Evolutionary conservation across 768 basidiomycete genomes (phyloP).

Genomic region (Trametes cingulata): DNA sequence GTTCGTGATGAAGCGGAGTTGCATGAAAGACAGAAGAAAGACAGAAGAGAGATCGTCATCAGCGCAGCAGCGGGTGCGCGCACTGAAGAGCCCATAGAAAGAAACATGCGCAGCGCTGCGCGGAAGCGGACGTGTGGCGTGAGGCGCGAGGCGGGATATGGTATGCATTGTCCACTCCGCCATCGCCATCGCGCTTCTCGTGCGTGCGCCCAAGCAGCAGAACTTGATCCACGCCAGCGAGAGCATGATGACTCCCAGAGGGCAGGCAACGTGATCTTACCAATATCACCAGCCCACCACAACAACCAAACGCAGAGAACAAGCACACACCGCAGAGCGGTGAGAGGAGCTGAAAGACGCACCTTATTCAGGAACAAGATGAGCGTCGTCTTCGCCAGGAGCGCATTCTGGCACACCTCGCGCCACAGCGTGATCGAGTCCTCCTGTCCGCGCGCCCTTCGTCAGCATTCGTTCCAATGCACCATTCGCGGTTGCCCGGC

Average conservation of each 20-base stretch:
- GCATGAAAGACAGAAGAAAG: not conserved
- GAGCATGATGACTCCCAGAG: not conserved
- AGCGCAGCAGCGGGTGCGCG: too few relatives aligned
- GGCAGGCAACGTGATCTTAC: not conserved
- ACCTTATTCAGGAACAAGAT: slow-evolving; percentile 80
- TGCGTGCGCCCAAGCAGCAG: not conserved
- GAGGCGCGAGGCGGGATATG: too few relatives aligned
- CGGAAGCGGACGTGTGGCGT: too few relatives aligned
- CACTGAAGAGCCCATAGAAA: too few relatives aligned
- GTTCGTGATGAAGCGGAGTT: not conserved
- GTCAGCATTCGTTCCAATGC: not conserved
- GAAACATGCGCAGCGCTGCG: not conserved
- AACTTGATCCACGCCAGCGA: not conserved
- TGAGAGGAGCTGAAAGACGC: slow-evolving; percentile 7
- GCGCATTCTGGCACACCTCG: slow-evolving; percentile 62
- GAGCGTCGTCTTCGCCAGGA: slow-evolving; percentile 62
- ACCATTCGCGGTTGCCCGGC: too few relatives aligned
- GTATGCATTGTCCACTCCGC: not conserved
- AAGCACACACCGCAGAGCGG: not conserved
- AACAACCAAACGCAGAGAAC: too few relatives aligned
- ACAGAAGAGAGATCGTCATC: not conserved
- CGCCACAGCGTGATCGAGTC: slow-evolving; percentile 76
- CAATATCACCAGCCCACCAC: too few relatives aligned
- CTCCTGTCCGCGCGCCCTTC: slow-evolving; percentile 46
- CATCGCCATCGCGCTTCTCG: not conserved